Conservation (phyloP, 768 basidiomycete species). For the Leccinum incarnatum region DNA sequence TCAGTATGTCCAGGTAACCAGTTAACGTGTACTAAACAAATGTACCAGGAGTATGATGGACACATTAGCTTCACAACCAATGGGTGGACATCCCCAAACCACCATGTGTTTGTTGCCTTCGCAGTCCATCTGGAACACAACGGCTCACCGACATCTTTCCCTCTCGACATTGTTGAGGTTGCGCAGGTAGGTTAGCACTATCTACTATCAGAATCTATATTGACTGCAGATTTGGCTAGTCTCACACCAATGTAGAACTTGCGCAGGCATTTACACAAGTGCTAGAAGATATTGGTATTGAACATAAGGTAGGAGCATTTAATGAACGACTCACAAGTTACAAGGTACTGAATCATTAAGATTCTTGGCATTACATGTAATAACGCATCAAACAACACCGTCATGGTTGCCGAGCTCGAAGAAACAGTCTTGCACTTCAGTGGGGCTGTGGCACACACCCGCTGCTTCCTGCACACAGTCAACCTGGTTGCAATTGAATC, state of each 20-base stretch:
- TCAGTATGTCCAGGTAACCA: not conserved
- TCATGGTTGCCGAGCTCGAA: not conserved
- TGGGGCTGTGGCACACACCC: not conserved
- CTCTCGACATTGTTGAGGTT: not conserved
- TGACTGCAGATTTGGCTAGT: not conserved
- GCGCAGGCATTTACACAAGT: not conserved
- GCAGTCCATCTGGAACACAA: not conserved
- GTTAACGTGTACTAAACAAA: not conserved
- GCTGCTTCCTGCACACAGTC: not conserved
- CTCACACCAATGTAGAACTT: not conserved
- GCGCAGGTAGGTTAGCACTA: not conserved
- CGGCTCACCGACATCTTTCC: not conserved
- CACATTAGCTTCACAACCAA: not conserved
- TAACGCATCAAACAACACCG: not conserved
- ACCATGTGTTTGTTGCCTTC: not conserved
- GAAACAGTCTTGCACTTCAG: not conserved
- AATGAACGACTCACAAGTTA: not conserved
- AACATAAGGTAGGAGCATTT: not conserved
- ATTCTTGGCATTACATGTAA: not conserved
- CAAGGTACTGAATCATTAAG: not conserved
- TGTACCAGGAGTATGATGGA: not conserved
- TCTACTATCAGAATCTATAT: not conserved
- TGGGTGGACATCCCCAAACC: not conserved
- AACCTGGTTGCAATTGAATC: not conserved
- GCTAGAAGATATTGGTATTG: not conserved